Percentiles rank a stretch among this genome's conserved stretches.
Evolutionary conservation across 2,329 filamentous ascomycete species (phyloP).

Genomic region (Piedraia hortae): DNA sequence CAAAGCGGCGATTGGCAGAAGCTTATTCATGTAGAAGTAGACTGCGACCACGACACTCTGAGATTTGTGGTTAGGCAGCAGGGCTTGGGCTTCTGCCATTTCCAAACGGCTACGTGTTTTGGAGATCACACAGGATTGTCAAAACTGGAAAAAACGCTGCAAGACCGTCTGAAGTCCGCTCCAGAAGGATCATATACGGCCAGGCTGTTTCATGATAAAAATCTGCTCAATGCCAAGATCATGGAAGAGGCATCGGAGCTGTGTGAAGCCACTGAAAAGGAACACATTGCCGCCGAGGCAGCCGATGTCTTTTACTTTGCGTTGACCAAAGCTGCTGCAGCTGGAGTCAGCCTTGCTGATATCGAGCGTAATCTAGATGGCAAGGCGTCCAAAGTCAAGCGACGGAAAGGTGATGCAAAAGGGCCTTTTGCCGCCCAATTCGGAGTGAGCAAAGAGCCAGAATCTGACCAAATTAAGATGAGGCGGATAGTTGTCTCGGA

Average conservation of each 20-base stretch:
- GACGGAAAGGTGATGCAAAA: constrained; percentile 81
- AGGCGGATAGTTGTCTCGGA: constrained; percentile 43
- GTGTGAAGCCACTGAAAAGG: constrained; percentile 54
- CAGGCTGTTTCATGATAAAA: constrained; percentile 70
- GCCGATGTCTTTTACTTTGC: constrained; percentile 93
- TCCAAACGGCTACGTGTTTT: constrained; percentile 80
- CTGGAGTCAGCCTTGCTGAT: constrained; percentile 64
- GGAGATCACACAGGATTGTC: constrained; percentile 59
- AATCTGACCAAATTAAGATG: constrained; percentile 47
- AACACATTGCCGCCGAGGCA: constrained; percentile 78
- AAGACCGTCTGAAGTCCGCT: constrained; percentile 54
- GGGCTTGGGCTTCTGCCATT: constrained; percentile 72
- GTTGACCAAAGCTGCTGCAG: constrained; percentile 60
- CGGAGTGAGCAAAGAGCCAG: constrained; percentile 27
- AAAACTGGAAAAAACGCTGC: constrained; percentile 62
- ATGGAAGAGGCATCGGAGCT: constrained; percentile 96
- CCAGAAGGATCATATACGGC: constrained; percentile 84
- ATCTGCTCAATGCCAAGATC: constrained; percentile 78
- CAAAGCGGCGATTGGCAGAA: constrained; percentile 86
- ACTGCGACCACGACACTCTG: constrained; percentile 84
- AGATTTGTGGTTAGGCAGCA: constrained; percentile 75
- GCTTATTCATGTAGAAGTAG: constrained; percentile 54
- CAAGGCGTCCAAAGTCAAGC: constrained; percentile 86
- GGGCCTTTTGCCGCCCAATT: constrained; percentile 71
- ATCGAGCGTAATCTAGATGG: constrained; percentile 79